Evolutionary conservation across 345 rosid species (phyloP).

Genomic region (Nasturtium officinale): DNA sequence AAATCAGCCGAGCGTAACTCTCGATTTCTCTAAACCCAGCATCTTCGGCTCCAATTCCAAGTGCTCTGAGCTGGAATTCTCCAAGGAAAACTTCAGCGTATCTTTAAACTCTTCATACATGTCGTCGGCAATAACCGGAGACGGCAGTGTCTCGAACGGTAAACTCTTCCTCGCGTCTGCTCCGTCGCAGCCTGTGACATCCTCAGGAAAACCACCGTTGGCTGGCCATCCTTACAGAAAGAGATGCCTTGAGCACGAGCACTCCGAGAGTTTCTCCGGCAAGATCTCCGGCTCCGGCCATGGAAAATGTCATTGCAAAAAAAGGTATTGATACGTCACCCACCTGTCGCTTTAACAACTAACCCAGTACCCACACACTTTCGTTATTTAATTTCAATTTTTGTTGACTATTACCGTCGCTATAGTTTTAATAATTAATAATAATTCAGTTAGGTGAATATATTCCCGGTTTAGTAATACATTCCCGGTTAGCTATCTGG

Average conservation of each 20-base stretch:
- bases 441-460: conserved; percentile 2
- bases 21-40: conserved; percentile 75
- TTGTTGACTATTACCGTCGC: conserved; percentile 30
- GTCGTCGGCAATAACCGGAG: conserved; percentile 89
- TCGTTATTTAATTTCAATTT: conserved; percentile 19
- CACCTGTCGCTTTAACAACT: conserved; percentile 31
- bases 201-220: conserved; percentile 79
- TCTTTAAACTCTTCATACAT: conserved; percentile 86
- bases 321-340: conserved; percentile 58
- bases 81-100: conserved; percentile 73
- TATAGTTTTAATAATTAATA: not conserved
- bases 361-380: conserved; percentile 12
- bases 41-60: conserved; percentile 51
- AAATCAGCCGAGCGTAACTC: conserved; percentile 66
- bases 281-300: conserved; percentile 60
- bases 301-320: conserved; percentile 89
- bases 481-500: not conserved
- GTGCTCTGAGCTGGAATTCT: conserved; percentile 58
- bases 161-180: conserved; percentile 58
- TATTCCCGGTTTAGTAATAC: conserved; percentile 19
- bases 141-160: conserved; percentile 91
- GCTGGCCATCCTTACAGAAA: conserved; percentile 63
- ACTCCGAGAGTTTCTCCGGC: conserved; percentile 59
- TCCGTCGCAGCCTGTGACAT: conserved; percentile 45
- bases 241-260: conserved; percentile 69